These are phyloP conservation scores for Daldinia grandis DNA, from an alignment of 495 filamentous ascomycete species.

Conservation along the genomic window DNA sequence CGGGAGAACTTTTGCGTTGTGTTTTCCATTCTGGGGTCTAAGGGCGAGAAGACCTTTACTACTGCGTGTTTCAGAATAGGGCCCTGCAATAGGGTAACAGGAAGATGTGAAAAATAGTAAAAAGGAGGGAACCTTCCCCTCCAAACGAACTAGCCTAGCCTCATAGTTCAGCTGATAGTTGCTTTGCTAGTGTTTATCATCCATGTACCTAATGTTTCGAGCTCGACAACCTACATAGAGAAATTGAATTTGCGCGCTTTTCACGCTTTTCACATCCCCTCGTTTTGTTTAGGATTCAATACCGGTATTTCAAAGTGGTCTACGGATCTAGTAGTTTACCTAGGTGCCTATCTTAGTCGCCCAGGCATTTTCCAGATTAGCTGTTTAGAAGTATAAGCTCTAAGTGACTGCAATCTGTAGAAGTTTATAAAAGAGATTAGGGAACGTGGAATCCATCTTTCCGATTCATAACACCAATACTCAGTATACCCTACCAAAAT, in stretches of 20 bases:
- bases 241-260: not conserved
- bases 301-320: not conserved
- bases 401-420: not conserved
- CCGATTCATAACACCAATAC: constrained; percentile 7
- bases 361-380: not conserved
- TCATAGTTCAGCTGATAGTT: not conserved
- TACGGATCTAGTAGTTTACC: too few relatives aligned
- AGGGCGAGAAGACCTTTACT: not conserved
- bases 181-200: not conserved
- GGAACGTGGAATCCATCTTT: not conserved
- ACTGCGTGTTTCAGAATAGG: constrained; percentile 5
- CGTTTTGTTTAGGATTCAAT: not conserved
- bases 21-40: not conserved
- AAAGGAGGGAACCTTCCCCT: not conserved
- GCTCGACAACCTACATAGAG: not conserved
- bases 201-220: not conserved
- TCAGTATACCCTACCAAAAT: constrained; percentile 17
- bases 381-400: too few relatives aligned
- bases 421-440: not conserved
- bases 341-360: not conserved
- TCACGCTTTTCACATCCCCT: not conserved
- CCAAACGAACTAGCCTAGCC: not conserved
- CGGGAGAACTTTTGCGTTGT: not conserved
- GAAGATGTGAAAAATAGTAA: not conserved
- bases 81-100: not conserved